Evolutionary conservation across 768 basidiomycete genomes (phyloP), one percentile per base, ranked within the genome.

Genomic region (Macrolepiota albuminosa): DNA sequence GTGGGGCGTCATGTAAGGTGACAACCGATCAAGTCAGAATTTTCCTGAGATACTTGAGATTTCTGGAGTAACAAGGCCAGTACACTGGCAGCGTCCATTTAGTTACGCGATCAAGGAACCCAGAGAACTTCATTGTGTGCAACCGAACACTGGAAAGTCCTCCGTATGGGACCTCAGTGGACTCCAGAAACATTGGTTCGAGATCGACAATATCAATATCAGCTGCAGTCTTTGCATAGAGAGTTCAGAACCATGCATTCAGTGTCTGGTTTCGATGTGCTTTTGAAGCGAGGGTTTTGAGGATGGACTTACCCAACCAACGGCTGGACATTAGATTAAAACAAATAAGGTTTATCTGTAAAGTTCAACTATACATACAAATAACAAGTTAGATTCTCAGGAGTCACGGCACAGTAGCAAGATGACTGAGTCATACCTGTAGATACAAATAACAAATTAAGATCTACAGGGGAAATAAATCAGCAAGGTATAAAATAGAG

Each of bases 121-220:
- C 14, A 76, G 74, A 54, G 66, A 71, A 60, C 59, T 76, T 16
- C 73, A 75, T 42, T 72, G 71, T 54, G 65, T 71, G 24, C 70
- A 71, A 48, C 51, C 47, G 21, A 50, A 66, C 21, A 55, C 59
- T 4, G 45, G 36, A n/a, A 43, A 58, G 29, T 46, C 57, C 16
- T 53, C 59, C 13, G 16, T 67, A 16, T 75, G 73, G 72, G 57
- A 73, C 29, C 63, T 75, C 16, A 48, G 59, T 6, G 66, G 64
- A 14, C 65, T 73, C 33, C 21, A 21, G 72, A 48, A 76, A 71
- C 14, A 68, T 47, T 13, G 53, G 14, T 18, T 63, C 51, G 18
- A 74, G 57, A 42, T 59, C 59, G 2, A 54, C 9, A 0, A 74
- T n/a, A 56, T 21, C 21, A 21, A 21, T 21, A 21, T 76, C 72